Evolutionary conservation across 768 basidiomycete species (phyloP), one percentile per base, ranked within the genome.

Genomic region (Mrakia hoshinonis): DNA sequence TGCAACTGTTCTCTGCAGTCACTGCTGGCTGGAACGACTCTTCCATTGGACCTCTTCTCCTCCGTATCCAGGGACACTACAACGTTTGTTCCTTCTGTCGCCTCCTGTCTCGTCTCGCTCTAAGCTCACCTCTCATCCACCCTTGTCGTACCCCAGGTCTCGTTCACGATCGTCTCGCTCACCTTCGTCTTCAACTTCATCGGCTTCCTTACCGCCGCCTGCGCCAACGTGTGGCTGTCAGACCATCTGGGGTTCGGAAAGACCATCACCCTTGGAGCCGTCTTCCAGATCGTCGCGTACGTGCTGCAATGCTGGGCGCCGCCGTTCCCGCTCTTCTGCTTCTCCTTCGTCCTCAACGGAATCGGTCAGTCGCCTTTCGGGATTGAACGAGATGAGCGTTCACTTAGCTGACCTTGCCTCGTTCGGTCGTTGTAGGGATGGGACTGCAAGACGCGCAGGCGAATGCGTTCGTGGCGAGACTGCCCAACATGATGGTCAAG

Each of bases 181-280:
- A 83, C 88, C 29, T 90, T 89, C 77, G 81, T 88, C 38, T 81
- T 81, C 34, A 78, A 73, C 36, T 81, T 79, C 67, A 43, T 77
- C 62, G 81, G 71, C n/a, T 72, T 47, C 24, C 43, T 67, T 12
- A 12, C 76, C 12, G 85, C 82, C 1, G 84, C 84, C 0, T 66
- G 81, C 0, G 74, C 81, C 46, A 87, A 86, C 68, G 80, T 87
- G 22, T 81, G 76, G 64, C 75, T 85, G 18, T 81, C 81, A 11
- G 76, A 78, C 54, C 64, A 62, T 1, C 70, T 79, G n/a, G 80
- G 80, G 2, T 79, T 79, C 31, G 80, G 80, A 2, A 73, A 76
- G 22, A 75, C 76, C 61, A 49, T 71, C 68, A 6, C 62, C 9
- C n/a, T 65, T 2, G 34, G 46, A 1, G 61, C 43, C 3, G 15